Evolutionary conservation across 2,329 filamentous ascomycete species (phyloP), one percentile per base, ranked within the genome.

Genomic region (Stenocarpella maydis): DNA sequence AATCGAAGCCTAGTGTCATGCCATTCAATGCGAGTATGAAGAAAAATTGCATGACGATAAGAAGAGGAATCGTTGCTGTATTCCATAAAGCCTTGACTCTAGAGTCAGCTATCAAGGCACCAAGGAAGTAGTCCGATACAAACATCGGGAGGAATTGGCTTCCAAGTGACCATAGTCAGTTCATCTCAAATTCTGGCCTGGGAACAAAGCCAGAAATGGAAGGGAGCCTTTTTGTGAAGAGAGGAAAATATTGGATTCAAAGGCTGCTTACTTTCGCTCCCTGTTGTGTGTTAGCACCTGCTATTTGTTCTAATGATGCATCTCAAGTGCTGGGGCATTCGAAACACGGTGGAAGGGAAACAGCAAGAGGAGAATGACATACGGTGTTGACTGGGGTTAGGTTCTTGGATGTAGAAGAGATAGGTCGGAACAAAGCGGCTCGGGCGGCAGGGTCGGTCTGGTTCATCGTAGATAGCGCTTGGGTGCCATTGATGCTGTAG

Each of bases 41-140:
- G 34, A 66, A 66, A 49, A 66, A 66, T 9, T 66, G 64, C 64
- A 66, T 52, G 21, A 66, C 31, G 10, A 54, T 31, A 12, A 53
- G 37, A 10, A 66, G 28, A 5, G 50, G 45, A 31, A 53, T 43
- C 2, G 28, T 41, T 9, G 49, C 64, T 10, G 64, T 66, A 19
- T 66, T 66, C 31, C 26, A 53, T 2, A 53, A 21, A 1, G 45
- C 54, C 5, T 60, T 43, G 3, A 15, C 6, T 37, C 34, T 12
- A 37, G 34, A 37, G 34, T 37, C 34, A 37, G 34, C 31, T 37
- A 7, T 7, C 9, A 2, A 37, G 12, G 9, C 34, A 37, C 34
- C 34, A 37, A 12, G 34, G 12, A 12, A 37, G 34, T 12, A 12
- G 34, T 37, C 34, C 6, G 34, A 37, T 8, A 37, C 10, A 37